These are phyloP conservation scores for Phlegmacium glaucopus DNA, from an alignment of 768 basidiomycete species.

Conservation along the genomic window DNA sequence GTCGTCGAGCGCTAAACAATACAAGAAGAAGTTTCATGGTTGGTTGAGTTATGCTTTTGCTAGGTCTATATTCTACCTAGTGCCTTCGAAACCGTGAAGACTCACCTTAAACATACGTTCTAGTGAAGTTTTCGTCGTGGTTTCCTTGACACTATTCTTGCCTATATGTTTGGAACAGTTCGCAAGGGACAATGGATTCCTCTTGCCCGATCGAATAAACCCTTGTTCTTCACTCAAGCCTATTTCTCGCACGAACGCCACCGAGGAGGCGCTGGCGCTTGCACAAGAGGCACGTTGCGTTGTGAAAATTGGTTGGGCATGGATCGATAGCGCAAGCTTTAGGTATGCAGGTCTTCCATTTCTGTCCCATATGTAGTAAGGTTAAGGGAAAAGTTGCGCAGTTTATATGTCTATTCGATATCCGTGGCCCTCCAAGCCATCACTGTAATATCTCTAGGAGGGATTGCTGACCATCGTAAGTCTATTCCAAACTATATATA, in stretches of 20 bases:
- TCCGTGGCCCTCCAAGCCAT: slow-evolving; percentile 89
- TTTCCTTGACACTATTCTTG: slow-evolving; percentile 76
- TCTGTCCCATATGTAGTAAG: not conserved
- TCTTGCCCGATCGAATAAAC: slow-evolving; percentile 63
- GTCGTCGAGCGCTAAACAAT: slow-evolving; percentile 16
- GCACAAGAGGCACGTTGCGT: slow-evolving; percentile 59
- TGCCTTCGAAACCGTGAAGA: not conserved
- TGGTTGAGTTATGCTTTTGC: slow-evolving; percentile 89
- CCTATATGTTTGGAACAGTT: slow-evolving; percentile 87
- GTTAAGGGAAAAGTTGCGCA: slow-evolving; percentile 22
- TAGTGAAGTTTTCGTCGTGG: slow-evolving; percentile 80
- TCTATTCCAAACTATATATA: slow-evolving; percentile 8
- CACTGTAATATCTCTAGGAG: slow-evolving; percentile 93
- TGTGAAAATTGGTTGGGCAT: slow-evolving; percentile 76
- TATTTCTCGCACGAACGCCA: slow-evolving; percentile 12
- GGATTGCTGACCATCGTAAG: slow-evolving; percentile 87
- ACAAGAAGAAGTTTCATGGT: slow-evolving; percentile 53
- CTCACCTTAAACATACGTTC: not conserved
- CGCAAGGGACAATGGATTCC: slow-evolving; percentile 82
- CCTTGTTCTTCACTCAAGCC: slow-evolving; percentile 44
- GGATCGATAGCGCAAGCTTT: slow-evolving; percentile 92
- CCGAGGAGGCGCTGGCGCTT: slow-evolving; percentile 4
- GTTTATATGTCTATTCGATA: slow-evolving; percentile 84
- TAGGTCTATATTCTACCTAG: slow-evolving; percentile 42
- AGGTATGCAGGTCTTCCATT: slow-evolving; percentile 47